Base-by-base conservation (phyloP, 345 rosid genomes). In the Dipteronia dyeriana region DNA sequence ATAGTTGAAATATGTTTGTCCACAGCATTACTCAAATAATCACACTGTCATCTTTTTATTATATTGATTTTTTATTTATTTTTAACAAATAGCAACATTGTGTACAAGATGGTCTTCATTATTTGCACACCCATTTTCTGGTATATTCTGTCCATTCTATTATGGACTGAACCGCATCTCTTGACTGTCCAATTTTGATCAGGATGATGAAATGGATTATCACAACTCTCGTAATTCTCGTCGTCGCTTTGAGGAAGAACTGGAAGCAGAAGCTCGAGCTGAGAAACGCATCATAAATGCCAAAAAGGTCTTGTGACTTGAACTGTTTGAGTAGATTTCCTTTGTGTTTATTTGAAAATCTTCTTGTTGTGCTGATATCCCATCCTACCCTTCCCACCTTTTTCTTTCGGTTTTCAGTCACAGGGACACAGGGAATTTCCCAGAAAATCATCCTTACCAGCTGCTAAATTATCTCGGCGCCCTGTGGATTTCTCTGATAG, bases 271-370 rank as follows among this genome's bases (percentile, higher is more conserved):
- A 87, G 97, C 93, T 75, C 91, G 84, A 75, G 95, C 97, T 66
- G 99, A 96, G 86, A 90, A 85, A 66, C 94, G 93, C 65, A 96
- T 94, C 78, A 82, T 94, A 88, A 94, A 89, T 85, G 98, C 97
- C 73, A 96, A 96, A 89, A 94, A 94, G 98, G 98, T 94, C 73
- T 74, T 78, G 25, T 57, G 41, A 65, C 20, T 69, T 68, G 68
- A 64, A 70, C 3, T 65, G 54, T 7, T 1, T 43, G 23, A 70
- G 69, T 49, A 20, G 61, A 57, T 66, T 73, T 34, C n/a, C 45
- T 11, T 65, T 38, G 65, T 66, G 7, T 56, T 39, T 16, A 7
- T 59, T 41, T 19, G 34, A 9, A 39, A 59, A 38, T 25, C 2
- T 39, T 61, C 69, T 76, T 62, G 9, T 77, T 74, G 12, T 61